A percentile compares a stretch with the other conserved stretches of the same genome.
Evolutionary conservation across 768 basidiomycete genomes (phyloP).

Genomic region (Suillus subaureus): DNA sequence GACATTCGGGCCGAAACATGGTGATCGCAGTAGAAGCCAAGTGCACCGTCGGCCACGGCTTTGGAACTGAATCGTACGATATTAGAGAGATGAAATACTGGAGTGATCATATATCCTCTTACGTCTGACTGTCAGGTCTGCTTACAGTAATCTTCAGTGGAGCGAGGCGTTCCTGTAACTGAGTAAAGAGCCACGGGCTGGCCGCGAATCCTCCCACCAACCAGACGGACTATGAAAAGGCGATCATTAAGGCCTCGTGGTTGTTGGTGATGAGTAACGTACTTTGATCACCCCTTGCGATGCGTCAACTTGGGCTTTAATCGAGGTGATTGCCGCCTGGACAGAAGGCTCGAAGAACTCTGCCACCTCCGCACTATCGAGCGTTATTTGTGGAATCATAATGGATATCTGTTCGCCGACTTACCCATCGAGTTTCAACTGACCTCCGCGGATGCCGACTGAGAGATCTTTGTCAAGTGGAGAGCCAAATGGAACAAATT

Average conservation of each 20-base stretch:
- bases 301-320: conserved; percentile 69
- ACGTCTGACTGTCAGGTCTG: conserved; percentile 82
- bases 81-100: conserved; percentile 12
- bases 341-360: conserved; percentile 81
- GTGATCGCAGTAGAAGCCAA: conserved; percentile 85
- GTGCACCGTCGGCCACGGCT: conserved; percentile 82
- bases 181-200: conserved; percentile 77
- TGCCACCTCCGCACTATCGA: conserved; percentile 51
- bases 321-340: conserved; percentile 68
- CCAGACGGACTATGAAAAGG: conserved; percentile 65
- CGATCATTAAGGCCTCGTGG: conserved; percentile 11
- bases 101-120: conserved; percentile 24
- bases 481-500: conserved; percentile 77
- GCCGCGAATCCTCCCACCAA: conserved; percentile 84
- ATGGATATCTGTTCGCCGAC: conserved; percentile 26
- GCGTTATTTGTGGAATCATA: conserved; percentile 14
- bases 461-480: conserved; percentile 72
- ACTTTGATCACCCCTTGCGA: conserved; percentile 71
- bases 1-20: conserved; percentile 82
- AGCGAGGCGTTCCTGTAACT: conserved; percentile 69
- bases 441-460: conserved; percentile 74
- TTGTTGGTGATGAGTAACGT: conserved; percentile 10
- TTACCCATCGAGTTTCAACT: conserved; percentile 72
- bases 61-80: conserved; percentile 58
- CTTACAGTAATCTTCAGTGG: conserved; percentile 62